Conservation (phyloP, 2,329 filamentous ascomycete species). For the Coniochaeta hoffmannii region DNA sequence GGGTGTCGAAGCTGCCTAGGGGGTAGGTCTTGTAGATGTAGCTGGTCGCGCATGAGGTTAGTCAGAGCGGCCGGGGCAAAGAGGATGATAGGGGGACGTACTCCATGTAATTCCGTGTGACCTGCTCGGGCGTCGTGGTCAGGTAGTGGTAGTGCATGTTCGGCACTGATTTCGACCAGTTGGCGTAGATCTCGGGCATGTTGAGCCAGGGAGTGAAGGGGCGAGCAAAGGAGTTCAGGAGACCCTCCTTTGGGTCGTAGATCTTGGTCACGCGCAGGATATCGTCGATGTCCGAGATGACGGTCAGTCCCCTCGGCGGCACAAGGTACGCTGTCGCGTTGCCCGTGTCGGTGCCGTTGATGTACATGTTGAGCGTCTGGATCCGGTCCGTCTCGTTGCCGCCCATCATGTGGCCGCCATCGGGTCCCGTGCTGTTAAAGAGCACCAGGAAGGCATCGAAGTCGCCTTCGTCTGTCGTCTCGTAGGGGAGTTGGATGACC, state of each 20-base stretch:
- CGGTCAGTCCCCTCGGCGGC: slow-evolving; percentile 59
- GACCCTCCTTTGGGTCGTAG: slow-evolving; percentile 65
- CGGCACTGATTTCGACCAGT: slow-evolving; percentile 60
- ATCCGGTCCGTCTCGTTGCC: slow-evolving; percentile 59
- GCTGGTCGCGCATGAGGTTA: slow-evolving; percentile 10
- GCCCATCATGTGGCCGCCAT: slow-evolving; percentile 41
- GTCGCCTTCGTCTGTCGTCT: slow-evolving; percentile 61
- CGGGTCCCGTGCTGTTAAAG: slow-evolving; percentile 44
- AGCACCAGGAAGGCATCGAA: slow-evolving; percentile 66
- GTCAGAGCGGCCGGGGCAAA: background rate
- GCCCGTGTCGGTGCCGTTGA: slow-evolving; percentile 56
- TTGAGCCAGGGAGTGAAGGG: slow-evolving; percentile 67
- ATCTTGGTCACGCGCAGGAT: slow-evolving; percentile 77
- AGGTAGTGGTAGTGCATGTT: slow-evolving; percentile 76
- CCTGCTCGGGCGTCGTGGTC: slow-evolving; percentile 72
- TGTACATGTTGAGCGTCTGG: slow-evolving; percentile 62
- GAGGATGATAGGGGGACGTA: slow-evolving; percentile 15
- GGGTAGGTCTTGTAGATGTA: slow-evolving; percentile 76
- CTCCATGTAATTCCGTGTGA: slow-evolving; percentile 71
- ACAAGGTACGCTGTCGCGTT: slow-evolving; percentile 74
- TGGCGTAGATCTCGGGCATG: slow-evolving; percentile 72
- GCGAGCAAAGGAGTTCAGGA: slow-evolving; percentile 69
- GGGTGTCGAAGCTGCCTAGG: slow-evolving; percentile 68
- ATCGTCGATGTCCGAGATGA: slow-evolving; percentile 74
- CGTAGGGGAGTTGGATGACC: slow-evolving; percentile 54